Conservation (phyloP, 2,329 filamentous ascomycete species). For the Aspergillus sp. region DNA sequence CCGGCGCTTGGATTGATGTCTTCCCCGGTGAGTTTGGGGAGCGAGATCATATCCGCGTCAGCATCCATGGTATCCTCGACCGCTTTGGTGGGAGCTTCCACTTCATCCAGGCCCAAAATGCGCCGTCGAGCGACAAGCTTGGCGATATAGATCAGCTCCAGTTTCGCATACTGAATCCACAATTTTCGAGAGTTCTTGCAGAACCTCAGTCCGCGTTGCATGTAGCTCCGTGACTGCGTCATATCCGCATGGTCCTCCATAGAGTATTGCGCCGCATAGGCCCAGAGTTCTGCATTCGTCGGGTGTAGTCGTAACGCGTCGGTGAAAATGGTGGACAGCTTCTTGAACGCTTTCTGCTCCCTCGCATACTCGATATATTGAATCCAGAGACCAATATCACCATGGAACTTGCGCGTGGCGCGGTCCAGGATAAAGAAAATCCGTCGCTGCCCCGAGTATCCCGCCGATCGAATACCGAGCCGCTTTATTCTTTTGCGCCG, state of each 20-base stretch:
- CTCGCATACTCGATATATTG: slow-evolving; percentile 83
- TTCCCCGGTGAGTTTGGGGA: slow-evolving; percentile 61
- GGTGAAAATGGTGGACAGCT: slow-evolving; percentile 60
- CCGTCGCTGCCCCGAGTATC: slow-evolving; percentile 72
- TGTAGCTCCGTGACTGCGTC: slow-evolving; percentile 75
- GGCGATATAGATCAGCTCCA: slow-evolving; percentile 89
- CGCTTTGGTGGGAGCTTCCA: slow-evolving; percentile 40
- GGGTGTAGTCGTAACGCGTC: slow-evolving; percentile 81
- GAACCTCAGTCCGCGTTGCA: slow-evolving; percentile 89
- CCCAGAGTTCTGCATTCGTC: slow-evolving; percentile 78
- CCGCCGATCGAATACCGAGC: slow-evolving; percentile 70
- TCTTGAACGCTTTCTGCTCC: slow-evolving; percentile 63
- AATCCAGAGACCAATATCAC: slow-evolving; percentile 79
- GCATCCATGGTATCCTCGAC: slow-evolving; percentile 38
- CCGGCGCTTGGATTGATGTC: slow-evolving; percentile 58
- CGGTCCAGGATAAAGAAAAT: slow-evolving; percentile 89
- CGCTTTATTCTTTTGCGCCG: slow-evolving; percentile 80
- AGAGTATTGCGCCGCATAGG: slow-evolving; percentile 74
- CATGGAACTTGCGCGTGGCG: slow-evolving; percentile 78
- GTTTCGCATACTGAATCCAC: slow-evolving; percentile 86
- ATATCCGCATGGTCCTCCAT: slow-evolving; percentile 83
- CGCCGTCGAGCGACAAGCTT: slow-evolving; percentile 74
- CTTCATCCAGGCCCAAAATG: slow-evolving; percentile 61
- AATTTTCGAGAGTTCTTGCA: slow-evolving; percentile 71
- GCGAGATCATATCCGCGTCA: slow-evolving; percentile 57